Base-by-base conservation (phyloP, 495 filamentous ascomycete species). In the Aspergillus conjunctus region DNA sequence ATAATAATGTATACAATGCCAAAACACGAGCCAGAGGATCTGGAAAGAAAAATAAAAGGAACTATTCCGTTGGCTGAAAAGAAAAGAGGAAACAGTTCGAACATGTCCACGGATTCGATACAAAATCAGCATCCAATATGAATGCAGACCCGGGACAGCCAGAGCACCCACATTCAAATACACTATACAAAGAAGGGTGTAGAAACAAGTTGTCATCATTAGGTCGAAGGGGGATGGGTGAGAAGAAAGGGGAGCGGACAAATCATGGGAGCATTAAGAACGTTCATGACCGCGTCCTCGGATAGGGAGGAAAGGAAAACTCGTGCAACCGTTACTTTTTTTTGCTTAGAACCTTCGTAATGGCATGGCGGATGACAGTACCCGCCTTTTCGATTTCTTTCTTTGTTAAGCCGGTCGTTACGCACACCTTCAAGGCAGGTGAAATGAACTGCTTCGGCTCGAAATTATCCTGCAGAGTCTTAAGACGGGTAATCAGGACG, bases 351-450 rank as follows among this genome's bases (percentile, higher is more conserved):
- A 97, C 87, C 78, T 96, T 97, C 32, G 93, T 96, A 65, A 97
- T 91, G 18, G 93, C 94, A 76, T 97, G 93, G 53, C 95, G 83
- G 59, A 98, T 91, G 6, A 85, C 88, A 5, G 86, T 84, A 3
- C 93, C 94, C 3, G 94, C 90, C 76, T 92, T 93, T 77, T 98
- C 94, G 46, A 91, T 88, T 73, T 98, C 94, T 77, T 96, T 97
- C 79, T 89, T 92, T 34, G 89, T 88, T 65, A 98, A 80, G 10
- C 90, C 94, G 33, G 81, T 88, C 0, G 92, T 93, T 56, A 97
- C 81, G 71, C 93, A 97, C 17, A 96, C 87, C 78, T 98, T 98
- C 58, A 98, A 80, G 6, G 88, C 90, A 14, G 92, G 90, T 52
- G 85, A 78, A 45, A 91, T 83, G 59, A 81, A 71, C 31, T 89